Evolutionary conservation across 495 filamentous ascomycete species (phyloP), one percentile per base, ranked within the genome.

Genomic region (Schizothecium vesticola): DNA sequence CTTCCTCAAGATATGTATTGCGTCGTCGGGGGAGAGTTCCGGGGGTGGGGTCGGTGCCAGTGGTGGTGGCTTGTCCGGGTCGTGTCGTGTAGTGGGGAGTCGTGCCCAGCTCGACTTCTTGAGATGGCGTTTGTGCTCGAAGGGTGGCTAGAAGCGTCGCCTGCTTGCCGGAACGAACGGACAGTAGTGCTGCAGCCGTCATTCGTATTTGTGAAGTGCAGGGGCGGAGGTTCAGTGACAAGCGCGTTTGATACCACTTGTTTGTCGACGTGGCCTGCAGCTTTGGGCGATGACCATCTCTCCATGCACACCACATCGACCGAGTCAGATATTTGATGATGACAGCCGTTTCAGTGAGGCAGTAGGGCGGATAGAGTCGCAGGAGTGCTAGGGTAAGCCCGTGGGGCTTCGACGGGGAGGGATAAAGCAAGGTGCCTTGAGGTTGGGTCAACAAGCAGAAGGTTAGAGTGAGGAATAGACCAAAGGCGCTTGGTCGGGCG

Each of bases 391-490:
- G 36, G 36, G 1, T 8, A 8, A 43, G 16, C 13, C 13, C 5
- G 16, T 0, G 13, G 0, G 36, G 11, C 12, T 36, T 43, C 16
- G 36, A 5, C 3, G 4, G 0, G 36, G 36, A 2, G 0, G 8
- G 23, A 25, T 58, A 65, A 24, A 65, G 7, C 21, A 65, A 43
- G 19, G 8, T 56, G 9, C 63, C 63, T 22, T 24, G 43, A 12
- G 63, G 63, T 24, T 65, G 51, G 10, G 63, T 65, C 12, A 65
- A 43, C 21, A 65, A 25, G 11, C 63, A 65, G 9, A 65, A 51
- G 7, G 9, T 5, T 1, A 65, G 63, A 6, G 63, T 57, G 10
- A 65, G 63, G 13, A 65, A 65, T 8, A 65, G 31, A 5, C 63
- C 63, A 4, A 65, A 24, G 1, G 13, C 16, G 63, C 26, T 65